These are phyloP conservation scores for Cryphonectria japonica DNA, from an alignment of 2,329 filamentous ascomycete species.

Conservation along the genomic window DNA sequence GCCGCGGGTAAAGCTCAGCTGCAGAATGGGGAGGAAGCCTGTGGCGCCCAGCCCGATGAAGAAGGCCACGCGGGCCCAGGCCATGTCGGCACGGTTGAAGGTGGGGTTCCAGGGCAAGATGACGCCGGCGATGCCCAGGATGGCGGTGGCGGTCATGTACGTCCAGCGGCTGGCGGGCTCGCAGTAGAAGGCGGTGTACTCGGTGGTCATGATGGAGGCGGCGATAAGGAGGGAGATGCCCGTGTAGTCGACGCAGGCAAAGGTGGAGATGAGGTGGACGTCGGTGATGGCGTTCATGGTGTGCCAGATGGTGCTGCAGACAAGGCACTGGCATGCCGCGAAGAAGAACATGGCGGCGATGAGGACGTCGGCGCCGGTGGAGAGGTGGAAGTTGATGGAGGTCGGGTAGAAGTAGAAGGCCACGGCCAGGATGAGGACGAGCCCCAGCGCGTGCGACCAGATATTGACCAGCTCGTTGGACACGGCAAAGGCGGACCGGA, in stretches of 20 bases:
- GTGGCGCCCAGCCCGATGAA: slow-evolving; percentile 86
- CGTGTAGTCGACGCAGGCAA: slow-evolving; percentile 97
- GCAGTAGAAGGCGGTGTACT: slow-evolving; percentile 99
- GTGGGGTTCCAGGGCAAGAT: slow-evolving; percentile 94
- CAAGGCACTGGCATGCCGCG: slow-evolving; percentile 89
- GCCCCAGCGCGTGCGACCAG: slow-evolving; percentile 90
- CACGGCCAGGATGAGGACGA: slow-evolving; percentile 83
- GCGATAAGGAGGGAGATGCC: slow-evolving; percentile 95
- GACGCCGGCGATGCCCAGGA: slow-evolving; percentile 83
- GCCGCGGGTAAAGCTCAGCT: slow-evolving; percentile 79
- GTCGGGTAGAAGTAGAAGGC: slow-evolving; percentile 96
- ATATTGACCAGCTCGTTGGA: slow-evolving; percentile 98
- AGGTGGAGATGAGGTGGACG: slow-evolving; percentile 85
- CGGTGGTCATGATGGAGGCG: slow-evolving; percentile 95
- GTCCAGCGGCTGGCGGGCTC: slow-evolving; percentile 84
- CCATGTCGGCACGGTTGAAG: slow-evolving; percentile 92
- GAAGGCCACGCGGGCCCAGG: slow-evolving; percentile 89
- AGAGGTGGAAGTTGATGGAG: slow-evolving; percentile 82
- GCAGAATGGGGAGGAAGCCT: slow-evolving; percentile 85
- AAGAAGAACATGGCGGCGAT: slow-evolving; percentile 96
- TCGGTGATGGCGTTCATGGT: slow-evolving; percentile 98
- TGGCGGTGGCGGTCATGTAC: slow-evolving; percentile 81
- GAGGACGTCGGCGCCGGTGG: slow-evolving; percentile 84
- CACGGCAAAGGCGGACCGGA: slow-evolving; percentile 79
- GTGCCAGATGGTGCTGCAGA: slow-evolving; percentile 97